Evolutionary conservation across 2,329 filamentous ascomycete genomes (phyloP).

Genomic region (Pseudogymnoascus sp.): DNA sequence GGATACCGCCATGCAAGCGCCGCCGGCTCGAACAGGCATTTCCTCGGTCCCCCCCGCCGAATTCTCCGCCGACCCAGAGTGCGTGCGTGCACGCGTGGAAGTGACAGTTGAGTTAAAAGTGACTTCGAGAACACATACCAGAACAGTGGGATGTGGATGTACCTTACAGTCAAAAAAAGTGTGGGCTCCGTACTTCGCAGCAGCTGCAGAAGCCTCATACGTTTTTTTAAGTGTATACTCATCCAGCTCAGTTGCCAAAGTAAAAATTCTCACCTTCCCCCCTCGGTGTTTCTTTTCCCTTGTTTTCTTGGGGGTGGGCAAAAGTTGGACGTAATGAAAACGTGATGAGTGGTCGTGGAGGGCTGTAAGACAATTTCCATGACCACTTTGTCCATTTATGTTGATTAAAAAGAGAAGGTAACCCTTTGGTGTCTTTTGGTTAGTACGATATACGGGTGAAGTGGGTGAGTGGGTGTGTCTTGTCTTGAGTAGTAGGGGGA

Average conservation of each 20-base stretch:
- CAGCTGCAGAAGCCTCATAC: not conserved
- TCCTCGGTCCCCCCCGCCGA: conserved; percentile 1
- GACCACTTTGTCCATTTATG: conserved; percentile 1
- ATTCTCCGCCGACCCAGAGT: not conserved
- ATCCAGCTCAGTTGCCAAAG: not conserved
- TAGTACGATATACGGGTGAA: not conserved
- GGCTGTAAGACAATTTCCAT: conserved; percentile 1
- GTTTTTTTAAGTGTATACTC: not conserved
- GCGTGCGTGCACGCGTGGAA: not conserved
- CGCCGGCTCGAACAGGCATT: not conserved
- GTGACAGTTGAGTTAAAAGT: not conserved
- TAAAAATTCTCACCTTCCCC: not conserved
- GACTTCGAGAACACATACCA: not conserved
- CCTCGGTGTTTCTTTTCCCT: conserved; percentile 5
- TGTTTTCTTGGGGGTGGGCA: not conserved
- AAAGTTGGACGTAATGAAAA: conserved; percentile 5
- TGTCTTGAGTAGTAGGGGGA: not conserved
- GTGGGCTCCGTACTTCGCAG: not conserved
- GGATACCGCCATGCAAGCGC: not conserved
- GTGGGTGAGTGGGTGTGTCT: not conserved
- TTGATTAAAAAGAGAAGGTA: conserved; percentile 8
- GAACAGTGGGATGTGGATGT: not conserved
- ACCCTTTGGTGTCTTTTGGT: not conserved
- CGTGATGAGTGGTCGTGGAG: conserved; percentile 1
- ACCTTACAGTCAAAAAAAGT: not conserved